Evolutionary conservation across 2,329 filamentous ascomycete species (phyloP), one percentile per base, ranked within the genome.

Genomic region (Paradendryphiella salina): DNA sequence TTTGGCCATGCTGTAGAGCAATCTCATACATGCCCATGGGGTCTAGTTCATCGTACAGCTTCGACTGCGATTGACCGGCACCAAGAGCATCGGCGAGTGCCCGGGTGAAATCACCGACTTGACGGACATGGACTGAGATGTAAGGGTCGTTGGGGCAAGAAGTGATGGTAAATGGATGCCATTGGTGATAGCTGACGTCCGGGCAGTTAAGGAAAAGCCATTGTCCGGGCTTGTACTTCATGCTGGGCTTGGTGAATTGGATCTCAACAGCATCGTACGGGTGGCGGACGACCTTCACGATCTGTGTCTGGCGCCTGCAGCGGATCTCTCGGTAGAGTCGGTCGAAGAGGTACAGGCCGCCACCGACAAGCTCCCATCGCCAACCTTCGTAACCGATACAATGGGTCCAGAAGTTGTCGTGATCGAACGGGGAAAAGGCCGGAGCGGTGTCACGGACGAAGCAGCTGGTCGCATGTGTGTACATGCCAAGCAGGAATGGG

Each of bases 141-240:
- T 97, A 97, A 0, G 90, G 89, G 66, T 99, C 94, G 69, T 90
- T 94, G 4, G 94, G 94, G 75, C 94, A 99, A 8, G 94, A 97
- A 2, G 94, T 99, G 74, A 99, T 97, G 68, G 94, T 99, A 73
- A 97, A 99, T 1, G 94, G 94, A 76, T 99, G 94, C 94, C 94
- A 99, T 77, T 99, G 91, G 69, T 90, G 86, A 64, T 81, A 84
- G 59, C 90, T 96, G 46, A 99, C 85, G 5, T 89, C 87, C 0
- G 94, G 94, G 18, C 96, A 86, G 73, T 97, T 93, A 52, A 99
- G 81, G 80, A 97, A 97, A 31, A 97, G 85, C 92, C 93, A 99
- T 77, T 99, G 94, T 26, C 94, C 94, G 11, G 94, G 88, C 82
- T 96, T 97, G 84, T 99, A 99, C 69, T 86, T 90, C 87, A 99